These are phyloP conservation scores for Drechslerella stenobrocha DNA, from an alignment of 2,329 filamentous ascomycete genomes.

Conservation along the genomic window DNA sequence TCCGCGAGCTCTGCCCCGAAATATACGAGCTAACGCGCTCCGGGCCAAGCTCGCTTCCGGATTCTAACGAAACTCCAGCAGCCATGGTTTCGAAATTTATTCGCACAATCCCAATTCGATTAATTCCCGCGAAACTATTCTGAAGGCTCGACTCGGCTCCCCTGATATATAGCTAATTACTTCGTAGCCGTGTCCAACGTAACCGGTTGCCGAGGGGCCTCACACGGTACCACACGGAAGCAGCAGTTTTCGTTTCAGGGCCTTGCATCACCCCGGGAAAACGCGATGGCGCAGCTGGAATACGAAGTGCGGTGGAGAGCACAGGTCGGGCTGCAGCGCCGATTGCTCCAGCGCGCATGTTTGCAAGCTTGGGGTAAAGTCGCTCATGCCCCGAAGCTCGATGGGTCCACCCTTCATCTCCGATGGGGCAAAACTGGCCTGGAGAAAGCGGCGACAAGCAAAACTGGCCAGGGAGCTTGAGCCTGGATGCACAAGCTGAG, in stretches of 20 bases:
- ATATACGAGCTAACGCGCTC: background rate
- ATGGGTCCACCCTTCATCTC: no score
- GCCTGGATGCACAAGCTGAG: background rate
- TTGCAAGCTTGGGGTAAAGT: no score
- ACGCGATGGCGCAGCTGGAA: background rate
- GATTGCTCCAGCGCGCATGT: no score
- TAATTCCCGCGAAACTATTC: constrained; percentile 2
- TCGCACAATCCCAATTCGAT: no score
- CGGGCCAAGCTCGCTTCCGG: background rate
- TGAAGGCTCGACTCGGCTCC: background rate
- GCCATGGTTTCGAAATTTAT: background rate
- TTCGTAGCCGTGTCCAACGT: background rate
- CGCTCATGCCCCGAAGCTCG: no score
- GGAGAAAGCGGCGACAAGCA: background rate
- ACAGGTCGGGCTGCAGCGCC: no score
- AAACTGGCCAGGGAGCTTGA: no score
- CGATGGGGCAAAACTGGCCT: no score
- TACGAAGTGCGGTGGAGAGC: no score
- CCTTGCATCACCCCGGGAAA: background rate
- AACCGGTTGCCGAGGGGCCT: background rate
- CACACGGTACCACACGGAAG: background rate
- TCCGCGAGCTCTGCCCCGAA: constrained; percentile 2
- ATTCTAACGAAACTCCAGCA: background rate
- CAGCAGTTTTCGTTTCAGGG: background rate
- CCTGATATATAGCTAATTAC: background rate